These are phyloP conservation scores for Tranzscheliella williamsii DNA, from an alignment of 1,284 basidiomycete species.

Conservation along the genomic window DNA sequence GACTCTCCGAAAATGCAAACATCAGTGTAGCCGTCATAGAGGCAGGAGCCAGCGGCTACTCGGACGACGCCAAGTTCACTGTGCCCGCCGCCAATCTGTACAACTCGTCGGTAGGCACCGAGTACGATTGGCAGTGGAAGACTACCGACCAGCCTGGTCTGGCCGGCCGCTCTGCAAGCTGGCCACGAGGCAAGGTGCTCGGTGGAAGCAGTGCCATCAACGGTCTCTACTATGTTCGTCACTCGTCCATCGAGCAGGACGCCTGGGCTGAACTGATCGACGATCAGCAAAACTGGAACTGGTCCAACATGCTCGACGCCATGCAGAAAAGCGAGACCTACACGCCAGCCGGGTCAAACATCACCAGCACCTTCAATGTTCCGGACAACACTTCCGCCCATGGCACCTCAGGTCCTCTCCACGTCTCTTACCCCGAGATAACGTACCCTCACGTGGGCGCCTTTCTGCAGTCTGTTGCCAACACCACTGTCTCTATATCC, in stretches of 20 bases:
- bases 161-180: conserved; percentile 2
- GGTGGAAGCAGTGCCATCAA: conserved; percentile 54
- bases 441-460: conserved; percentile 38
- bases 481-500: conserved; percentile 63
- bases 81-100: conserved; percentile 45
- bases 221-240: conserved; percentile 49
- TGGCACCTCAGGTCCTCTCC: conserved; percentile 65
- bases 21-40: conserved; percentile 62
- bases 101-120: conserved; percentile 30
- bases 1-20: conserved; percentile 44
- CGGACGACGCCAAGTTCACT: conserved; percentile 21
- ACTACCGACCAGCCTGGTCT: conserved; percentile 32
- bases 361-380: conserved; percentile 13
- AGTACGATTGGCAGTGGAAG: conserved; percentile 48
- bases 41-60: conserved; percentile 62
- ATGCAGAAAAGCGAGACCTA: conserved; percentile 66
- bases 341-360: conserved; percentile 60
- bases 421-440: conserved; percentile 40
- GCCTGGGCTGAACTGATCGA: conserved; percentile 36
- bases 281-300: conserved; percentile 33
- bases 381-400: conserved; percentile 62
- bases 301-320: conserved; percentile 35
- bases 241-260: conserved; percentile 35
- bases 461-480: conserved; percentile 27
- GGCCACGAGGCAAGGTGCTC: conserved; percentile 41